These are phyloP conservation scores for Candida nonsorbophila DNA, from an alignment of 805 yeast genomes.

Conservation along the genomic window DNA sequence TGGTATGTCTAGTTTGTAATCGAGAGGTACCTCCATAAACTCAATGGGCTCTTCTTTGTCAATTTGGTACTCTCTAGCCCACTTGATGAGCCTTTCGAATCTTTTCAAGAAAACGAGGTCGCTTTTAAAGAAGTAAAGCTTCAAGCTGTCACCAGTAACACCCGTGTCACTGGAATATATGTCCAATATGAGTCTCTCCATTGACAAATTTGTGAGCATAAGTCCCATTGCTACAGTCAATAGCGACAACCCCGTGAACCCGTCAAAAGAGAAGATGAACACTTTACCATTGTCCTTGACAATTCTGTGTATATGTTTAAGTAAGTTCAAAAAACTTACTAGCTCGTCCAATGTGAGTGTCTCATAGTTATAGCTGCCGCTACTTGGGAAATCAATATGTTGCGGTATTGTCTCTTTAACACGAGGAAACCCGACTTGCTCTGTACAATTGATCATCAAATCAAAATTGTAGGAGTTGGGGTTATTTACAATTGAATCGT, in stretches of 20 bases:
- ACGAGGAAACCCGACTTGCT: slow-evolving; percentile 47
- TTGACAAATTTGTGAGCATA: slow-evolving; percentile 5
- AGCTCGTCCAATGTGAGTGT: slow-evolving; percentile 18
- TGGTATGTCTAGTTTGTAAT: slow-evolving; percentile 5
- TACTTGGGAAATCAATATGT: slow-evolving; percentile 29
- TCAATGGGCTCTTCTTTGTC: slow-evolving; percentile 2
- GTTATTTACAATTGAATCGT: slow-evolving; percentile 12
- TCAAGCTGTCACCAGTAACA: slow-evolving; percentile 11
- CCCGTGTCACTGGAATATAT: slow-evolving; percentile 6
- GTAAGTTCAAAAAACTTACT: slow-evolving; percentile 21
- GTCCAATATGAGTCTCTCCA: slow-evolving; percentile 21
- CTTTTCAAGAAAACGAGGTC: slow-evolving; percentile 24
- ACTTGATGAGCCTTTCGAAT: slow-evolving; percentile 22
- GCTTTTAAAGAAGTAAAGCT: slow-evolving; percentile 23
- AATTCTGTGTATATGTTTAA: slow-evolving; percentile 20
- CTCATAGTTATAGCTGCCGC: slow-evolving; percentile 18
- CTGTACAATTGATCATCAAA: slow-evolving; percentile 53
- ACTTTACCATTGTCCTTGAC: slow-evolving; percentile 15
- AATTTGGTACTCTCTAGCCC: slow-evolving; percentile 2
- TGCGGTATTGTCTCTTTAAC: slow-evolving; percentile 24
- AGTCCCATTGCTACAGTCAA: slow-evolving; percentile 14
- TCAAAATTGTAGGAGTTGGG: slow-evolving; percentile 33
- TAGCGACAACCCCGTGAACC: slow-evolving; percentile 31
- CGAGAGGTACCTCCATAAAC: no score
- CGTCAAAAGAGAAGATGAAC: slow-evolving; percentile 30